A percentile compares a stretch with the other conserved stretches of the same genome.
These are phyloP conservation scores for Lenwebbia sp. DNA, from an alignment of 345 rosid genomes.

Conservation along the genomic window DNA sequence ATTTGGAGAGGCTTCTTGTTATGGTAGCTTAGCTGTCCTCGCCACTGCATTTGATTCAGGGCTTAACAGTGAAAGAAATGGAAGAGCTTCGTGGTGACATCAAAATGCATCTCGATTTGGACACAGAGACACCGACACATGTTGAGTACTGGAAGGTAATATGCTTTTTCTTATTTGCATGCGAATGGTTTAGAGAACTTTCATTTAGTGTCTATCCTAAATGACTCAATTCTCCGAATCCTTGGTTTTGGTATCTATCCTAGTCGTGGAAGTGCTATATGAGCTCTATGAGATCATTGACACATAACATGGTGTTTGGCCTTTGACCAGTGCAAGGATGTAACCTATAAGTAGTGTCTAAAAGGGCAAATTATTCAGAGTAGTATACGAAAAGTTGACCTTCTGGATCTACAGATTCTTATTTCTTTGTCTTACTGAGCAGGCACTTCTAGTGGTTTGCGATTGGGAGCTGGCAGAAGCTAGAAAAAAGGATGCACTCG, in stretches of 20 bases:
- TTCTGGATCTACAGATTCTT: neutral
- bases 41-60: conserved; percentile 32
- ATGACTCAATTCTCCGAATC: neutral
- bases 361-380: neutral
- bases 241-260: neutral
- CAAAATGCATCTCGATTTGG: conserved; percentile 92
- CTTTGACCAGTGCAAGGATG: neutral
- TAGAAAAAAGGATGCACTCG: conserved; percentile 74
- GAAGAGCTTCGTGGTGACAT: conserved; percentile 94
- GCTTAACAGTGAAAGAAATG: conserved; percentile 81
- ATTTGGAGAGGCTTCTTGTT: neutral
- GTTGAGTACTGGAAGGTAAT: conserved; percentile 87
- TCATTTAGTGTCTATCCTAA: neutral
- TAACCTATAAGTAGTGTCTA: neutral
- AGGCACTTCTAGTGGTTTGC: conserved; percentile 88
- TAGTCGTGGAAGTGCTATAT: neutral
- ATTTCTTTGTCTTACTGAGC: neutral
- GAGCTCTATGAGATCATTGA: neutral
- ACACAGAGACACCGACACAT: conserved; percentile 61
- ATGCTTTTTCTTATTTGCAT: neutral
- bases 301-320: neutral
- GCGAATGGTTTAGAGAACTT: neutral
- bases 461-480: conserved; percentile 97
- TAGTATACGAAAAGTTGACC: neutral
- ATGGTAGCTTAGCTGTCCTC: neutral